phyloP scores from a whole-genome alignment of 306 rosid genomes.

The Delonix regia region DNA sequence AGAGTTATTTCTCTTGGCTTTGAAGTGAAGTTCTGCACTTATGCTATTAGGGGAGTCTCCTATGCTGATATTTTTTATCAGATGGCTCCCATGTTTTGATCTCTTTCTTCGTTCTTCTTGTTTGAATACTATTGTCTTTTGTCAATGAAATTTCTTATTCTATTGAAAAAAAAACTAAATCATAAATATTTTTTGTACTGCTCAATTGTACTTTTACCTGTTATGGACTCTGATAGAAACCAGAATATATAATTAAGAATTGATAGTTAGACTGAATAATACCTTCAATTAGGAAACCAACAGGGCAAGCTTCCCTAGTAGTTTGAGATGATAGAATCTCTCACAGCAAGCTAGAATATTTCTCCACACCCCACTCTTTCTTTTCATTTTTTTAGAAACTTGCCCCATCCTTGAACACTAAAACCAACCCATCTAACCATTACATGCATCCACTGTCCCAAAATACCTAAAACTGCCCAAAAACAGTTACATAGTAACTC shows the following conservation, averaged over 20 bases:
- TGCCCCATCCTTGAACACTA: background rate
- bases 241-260: background rate
- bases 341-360: background rate
- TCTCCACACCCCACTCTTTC: background rate
- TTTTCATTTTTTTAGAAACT: background rate
- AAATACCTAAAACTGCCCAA: background rate
- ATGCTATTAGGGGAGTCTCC: slow-evolving; percentile 1
- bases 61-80: slow-evolving; percentile 18
- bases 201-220: slow-evolving; percentile 25
- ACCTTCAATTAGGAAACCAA: background rate
- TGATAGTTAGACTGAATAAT: background rate
- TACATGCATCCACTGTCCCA: background rate
- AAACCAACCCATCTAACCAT: background rate
- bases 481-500: background rate
- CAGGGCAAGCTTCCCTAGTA: background rate
- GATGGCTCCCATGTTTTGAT: slow-evolving; percentile 21
- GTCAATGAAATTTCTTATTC: slow-evolving; percentile 24
- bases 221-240: background rate
- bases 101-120: slow-evolving; percentile 5
- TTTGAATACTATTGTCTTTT: background rate
- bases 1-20: slow-evolving; percentile 25
- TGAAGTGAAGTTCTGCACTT: slow-evolving; percentile 2
- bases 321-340: background rate
- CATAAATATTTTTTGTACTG: slow-evolving; percentile 12
- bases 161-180: slow-evolving; percentile 2